A percentile compares a stretch with the other conserved stretches of the same genome.
Conservation (phyloP, 2,329 filamentous ascomycete species). For the Penicillium sp. region DNA sequence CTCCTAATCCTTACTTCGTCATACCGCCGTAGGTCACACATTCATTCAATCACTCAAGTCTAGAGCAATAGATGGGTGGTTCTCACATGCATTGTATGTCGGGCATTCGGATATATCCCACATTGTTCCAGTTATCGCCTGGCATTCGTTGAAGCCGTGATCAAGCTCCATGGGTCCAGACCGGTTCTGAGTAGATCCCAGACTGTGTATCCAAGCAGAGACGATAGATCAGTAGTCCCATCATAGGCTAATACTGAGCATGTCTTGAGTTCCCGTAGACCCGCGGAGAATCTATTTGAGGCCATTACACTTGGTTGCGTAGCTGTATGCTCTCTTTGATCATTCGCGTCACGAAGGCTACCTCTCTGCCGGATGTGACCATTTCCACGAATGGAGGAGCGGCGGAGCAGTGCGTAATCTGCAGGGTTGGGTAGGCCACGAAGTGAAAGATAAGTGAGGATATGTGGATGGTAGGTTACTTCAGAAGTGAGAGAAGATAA, state of each 20-base stretch:
- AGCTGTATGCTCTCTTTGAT: conserved; percentile 63
- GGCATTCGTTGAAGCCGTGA: conserved; percentile 6
- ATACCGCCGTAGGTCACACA: not conserved
- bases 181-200: not conserved
- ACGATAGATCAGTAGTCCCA: too few relatives aligned
- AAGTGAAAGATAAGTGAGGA: conserved; percentile 55
- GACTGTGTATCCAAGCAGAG: too few relatives aligned
- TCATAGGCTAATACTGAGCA: too few relatives aligned
- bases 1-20: not conserved
- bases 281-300: too few relatives aligned
- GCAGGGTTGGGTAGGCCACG: conserved; percentile 51
- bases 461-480: conserved; percentile 50
- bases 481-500: conserved; percentile 43
- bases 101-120: not conserved
- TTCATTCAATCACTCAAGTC: not conserved
- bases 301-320: conserved; percentile 65
- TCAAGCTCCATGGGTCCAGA: conserved; percentile 11
- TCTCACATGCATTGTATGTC: not conserved
- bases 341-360: conserved; percentile 66
- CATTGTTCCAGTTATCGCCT: conserved; percentile 3
- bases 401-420: conserved; percentile 52
- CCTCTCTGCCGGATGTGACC: conserved; percentile 74
- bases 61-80: not conserved
- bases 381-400: conserved; percentile 68
- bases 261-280: too few relatives aligned